Base-by-base conservation (phyloP, 148 eudicot genomes). In the Persicaria maculosa region DNA sequence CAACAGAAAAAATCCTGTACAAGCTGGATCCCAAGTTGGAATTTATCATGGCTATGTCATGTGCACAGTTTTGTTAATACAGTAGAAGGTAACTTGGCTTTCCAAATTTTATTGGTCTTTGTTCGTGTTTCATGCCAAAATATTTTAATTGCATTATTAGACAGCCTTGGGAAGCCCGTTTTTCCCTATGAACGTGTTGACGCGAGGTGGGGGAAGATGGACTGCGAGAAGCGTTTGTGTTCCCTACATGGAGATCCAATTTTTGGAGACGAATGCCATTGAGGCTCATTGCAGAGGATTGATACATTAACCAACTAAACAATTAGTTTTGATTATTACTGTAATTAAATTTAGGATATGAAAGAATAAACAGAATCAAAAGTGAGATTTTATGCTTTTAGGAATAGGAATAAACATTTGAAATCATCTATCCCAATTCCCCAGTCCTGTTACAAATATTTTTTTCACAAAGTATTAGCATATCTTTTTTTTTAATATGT, bases 191-290 rank as follows among this genome's bases (percentile, higher is more conserved):
- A 93, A 72, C 86, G 95, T 75, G 94, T 93, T 10, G 97, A 91
- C 79, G 98, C 95, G 7, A 81, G 97, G 77, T 93, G 98, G 97
- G 98, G 97, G 61, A 93, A 91, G 80, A 79, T 93, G 75, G 97
- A 91, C 15, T 93, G 98, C 44, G 97, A 86, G 85, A 81, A 91
- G 74, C 88, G 94, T 31, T 77, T 84, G n/a, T 93, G 97, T 75
- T 95, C 89, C 77, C 80, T 93, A 71, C 97, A 86, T 74, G 98
- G 96, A 79, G 59, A 72, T 73, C 72, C 77, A 44, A 58, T 57
- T 64, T 85, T 86, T 75, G 87, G 81, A 17, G 77, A 73, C 17
- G 81, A 77, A 16, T 17, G 9, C 17, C 17, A 54, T 17, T 48
- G 73, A 70, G 48, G 9, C 72, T 68, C 48, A n/a, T 12, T 67